Base-by-base conservation (phyloP, 805 yeast genomes). In the Wickerhamomyces queroliae region DNA sequence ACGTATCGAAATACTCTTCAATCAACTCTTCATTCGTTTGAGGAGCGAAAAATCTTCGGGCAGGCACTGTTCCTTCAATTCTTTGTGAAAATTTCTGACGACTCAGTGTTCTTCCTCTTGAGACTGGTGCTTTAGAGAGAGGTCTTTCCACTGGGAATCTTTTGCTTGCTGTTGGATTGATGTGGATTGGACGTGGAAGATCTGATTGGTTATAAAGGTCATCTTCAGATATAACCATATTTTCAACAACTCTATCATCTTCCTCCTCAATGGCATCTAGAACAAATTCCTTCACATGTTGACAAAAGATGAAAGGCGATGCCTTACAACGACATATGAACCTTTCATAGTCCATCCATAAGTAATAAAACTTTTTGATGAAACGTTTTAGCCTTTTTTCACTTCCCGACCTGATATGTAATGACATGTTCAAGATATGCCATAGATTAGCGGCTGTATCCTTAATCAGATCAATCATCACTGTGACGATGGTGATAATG, bases 1-100 rank as follows among this genome's bases (percentile, higher is more conserved):
- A 48, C 23, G 40, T 43, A 8, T 33, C 36, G 38, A 43, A 43
- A 16, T 39, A 43, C 8, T 35, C 36, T 12, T 37, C 40, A 12
- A 38, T 38, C 17, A 43, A 38, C 8, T 40, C 42, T 10, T 43
- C 46, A 11, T 32, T 38, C 2, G 44, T 25, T 13, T 35, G 33
- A 1, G 29, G 16, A 7, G 30, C 36, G 12, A 16, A 17, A 23
- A 23, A 22, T 23, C 16, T 33, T 7, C 18, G 13, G 7, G 34
- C 25, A n/a, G 25, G 34, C 6, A 30, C 8, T 17, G 33, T 19
- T 11, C 33, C 33, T 18, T 30, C 33, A 18, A 30, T 30, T 30
- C 33, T 30, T 11, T 30, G 22, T 10, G 33, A 30, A 30, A 30
- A 30, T 4, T 16, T 30, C 19, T 17, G 22, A 12, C 33, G 33